These are phyloP conservation scores for Diospyros lotus DNA, from an alignment of 148 eudicot genomes.

Conservation along the genomic window DNA sequence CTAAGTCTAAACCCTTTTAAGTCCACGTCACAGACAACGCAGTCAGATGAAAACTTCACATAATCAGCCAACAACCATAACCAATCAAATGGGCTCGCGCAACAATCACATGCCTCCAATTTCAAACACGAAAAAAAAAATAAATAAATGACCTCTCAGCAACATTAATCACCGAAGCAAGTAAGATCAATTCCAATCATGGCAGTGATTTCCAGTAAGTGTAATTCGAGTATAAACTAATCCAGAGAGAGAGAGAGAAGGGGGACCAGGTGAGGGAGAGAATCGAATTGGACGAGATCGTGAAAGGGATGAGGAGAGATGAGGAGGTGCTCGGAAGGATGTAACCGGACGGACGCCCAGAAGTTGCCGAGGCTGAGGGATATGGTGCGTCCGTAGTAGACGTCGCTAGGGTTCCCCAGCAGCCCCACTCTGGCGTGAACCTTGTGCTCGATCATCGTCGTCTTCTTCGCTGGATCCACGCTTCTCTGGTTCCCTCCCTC, in stretches of 20 bases:
- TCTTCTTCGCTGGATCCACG: not conserved
- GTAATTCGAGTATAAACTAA: not conserved
- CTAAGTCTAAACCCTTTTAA: no score
- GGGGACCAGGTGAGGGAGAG: constrained; percentile 61
- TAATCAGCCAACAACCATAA: no score
- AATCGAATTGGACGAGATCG: constrained; percentile 75
- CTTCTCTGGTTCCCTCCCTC: no score
- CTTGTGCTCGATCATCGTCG: constrained; percentile 51
- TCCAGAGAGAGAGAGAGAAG: constrained; percentile 6
- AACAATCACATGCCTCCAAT: no score
- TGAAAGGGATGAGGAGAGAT: constrained; percentile 75
- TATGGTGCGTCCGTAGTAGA: constrained; percentile 66
- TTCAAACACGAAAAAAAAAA: no score
- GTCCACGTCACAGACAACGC: no score
- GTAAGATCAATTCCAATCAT: not conserved
- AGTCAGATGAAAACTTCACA: no score
- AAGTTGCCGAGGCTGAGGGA: constrained; percentile 67
- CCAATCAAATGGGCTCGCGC: no score
- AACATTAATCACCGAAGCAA: not conserved
- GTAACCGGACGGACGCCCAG: constrained; percentile 63
- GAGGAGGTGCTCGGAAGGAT: constrained; percentile 57
- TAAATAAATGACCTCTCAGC: not conserved
- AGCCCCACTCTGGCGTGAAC: constrained; percentile 79
- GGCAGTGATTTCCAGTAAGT: not conserved
- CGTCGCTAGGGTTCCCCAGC: constrained; percentile 91